phyloP scores from a whole-genome alignment of 2,329 filamentous ascomycete genomes.

The Beauveria sp. region DNA sequence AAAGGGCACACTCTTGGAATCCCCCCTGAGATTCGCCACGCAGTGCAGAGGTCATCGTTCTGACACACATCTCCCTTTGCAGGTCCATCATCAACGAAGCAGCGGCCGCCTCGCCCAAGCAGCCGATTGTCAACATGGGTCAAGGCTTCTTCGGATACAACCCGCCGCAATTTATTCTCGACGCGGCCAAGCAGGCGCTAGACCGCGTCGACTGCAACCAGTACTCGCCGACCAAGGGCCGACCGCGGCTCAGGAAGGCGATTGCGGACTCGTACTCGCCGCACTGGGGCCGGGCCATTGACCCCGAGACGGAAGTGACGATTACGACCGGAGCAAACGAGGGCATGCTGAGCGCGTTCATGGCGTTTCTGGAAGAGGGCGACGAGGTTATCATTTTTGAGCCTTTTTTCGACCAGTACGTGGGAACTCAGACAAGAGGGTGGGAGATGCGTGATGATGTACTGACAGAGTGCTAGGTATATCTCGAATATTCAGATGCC shows the following conservation, averaged over 20 bases:
- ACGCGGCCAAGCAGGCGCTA: conserved; percentile 84
- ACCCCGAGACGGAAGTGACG: conserved; percentile 88
- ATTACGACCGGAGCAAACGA: conserved; percentile 91
- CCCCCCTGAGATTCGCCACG: too few relatives aligned
- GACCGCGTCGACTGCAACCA: conserved; percentile 96
- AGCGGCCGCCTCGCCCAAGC: conserved; percentile 52
- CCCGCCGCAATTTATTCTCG: conserved; percentile 79
- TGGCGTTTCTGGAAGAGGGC: conserved; percentile 90
- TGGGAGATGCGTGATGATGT: background rate
- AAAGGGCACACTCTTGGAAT: too few relatives aligned
- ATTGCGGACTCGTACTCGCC: conserved; percentile 89
- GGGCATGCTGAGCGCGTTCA: conserved; percentile 91
- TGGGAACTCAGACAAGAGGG: background rate
- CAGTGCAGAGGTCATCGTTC: too few relatives aligned
- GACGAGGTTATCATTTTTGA: conserved; percentile 98
- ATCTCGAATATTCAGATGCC: conserved; percentile 99
- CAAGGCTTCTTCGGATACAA: conserved; percentile 84
- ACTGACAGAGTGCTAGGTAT: conserved; percentile 44
- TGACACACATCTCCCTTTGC: background rate
- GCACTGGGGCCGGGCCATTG: conserved; percentile 70
- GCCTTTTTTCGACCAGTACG: conserved; percentile 93
- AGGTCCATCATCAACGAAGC: conserved; percentile 62
- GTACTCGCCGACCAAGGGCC: conserved; percentile 92
- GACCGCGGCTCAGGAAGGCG: conserved; percentile 85
- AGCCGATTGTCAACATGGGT: conserved; percentile 58